phyloP scores from a whole-genome alignment of 345 rosid genomes.

The Litchi chinensis region DNA sequence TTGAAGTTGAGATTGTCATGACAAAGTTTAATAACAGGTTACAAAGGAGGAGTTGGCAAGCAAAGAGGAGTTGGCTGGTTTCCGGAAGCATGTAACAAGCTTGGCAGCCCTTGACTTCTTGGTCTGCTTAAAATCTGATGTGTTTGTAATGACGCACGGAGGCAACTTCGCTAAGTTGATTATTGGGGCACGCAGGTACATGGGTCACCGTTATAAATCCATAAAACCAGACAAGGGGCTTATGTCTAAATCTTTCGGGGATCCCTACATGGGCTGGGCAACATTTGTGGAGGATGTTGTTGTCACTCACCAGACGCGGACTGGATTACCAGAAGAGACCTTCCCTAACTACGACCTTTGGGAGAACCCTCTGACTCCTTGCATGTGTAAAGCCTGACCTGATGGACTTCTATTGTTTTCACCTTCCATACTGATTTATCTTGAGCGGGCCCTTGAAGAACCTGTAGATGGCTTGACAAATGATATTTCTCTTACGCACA shows the following conservation, averaged over 20 bases:
- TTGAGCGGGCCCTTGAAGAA: constrained; percentile 21
- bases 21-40: constrained; percentile 50
- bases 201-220: constrained; percentile 95
- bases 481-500: constrained; percentile 11
- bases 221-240: constrained; percentile 99
- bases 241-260: constrained; percentile 98
- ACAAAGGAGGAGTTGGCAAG: constrained; percentile 96
- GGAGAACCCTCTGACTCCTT: constrained; percentile 99
- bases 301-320: constrained; percentile 91
- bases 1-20: constrained; percentile 18
- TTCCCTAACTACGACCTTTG: constrained; percentile 99
- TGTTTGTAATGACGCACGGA: constrained; percentile 99
- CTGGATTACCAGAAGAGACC: constrained; percentile 99
- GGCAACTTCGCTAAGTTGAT: constrained; percentile 99
- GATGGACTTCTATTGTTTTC: constrained; percentile 5
- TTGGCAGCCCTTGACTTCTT: constrained; percentile 96
- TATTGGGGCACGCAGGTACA: constrained; percentile 92
- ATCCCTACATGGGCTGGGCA: constrained; percentile 99
- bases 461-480: constrained; percentile 8
- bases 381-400: constrained; percentile 95
- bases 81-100: constrained; percentile 97
- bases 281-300: constrained; percentile 96
- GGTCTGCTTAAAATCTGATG: constrained; percentile 97
- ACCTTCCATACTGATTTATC: constrained; percentile 12
- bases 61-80: constrained; percentile 72